phyloP scores from a whole-genome alignment of 139 green algal species.

The Coccomyxa sp. region DNA sequence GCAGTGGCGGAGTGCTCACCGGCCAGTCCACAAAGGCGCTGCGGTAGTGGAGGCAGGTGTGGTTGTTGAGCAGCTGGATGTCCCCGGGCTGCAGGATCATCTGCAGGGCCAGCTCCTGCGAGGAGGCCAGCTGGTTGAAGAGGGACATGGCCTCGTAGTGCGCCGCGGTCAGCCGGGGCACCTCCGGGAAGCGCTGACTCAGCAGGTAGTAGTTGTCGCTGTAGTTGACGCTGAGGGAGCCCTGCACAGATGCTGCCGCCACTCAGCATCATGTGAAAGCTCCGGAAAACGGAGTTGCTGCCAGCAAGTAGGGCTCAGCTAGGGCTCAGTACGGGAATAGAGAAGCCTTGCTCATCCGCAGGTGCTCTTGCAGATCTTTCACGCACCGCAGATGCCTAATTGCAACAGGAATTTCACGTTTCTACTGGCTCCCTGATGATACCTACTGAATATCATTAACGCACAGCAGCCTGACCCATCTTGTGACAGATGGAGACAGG shows the following conservation, averaged over 20 bases:
- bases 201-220: slow-evolving; percentile 39
- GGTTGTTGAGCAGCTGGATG: slow-evolving; percentile 68
- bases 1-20: slow-evolving; percentile 2
- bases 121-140: slow-evolving; percentile 33
- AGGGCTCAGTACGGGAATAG: too few relatives aligned
- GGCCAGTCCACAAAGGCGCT: slow-evolving; percentile 39
- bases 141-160: slow-evolving; percentile 38
- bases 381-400: not conserved
- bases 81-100: slow-evolving; percentile 57
- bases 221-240: slow-evolving; percentile 41
- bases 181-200: slow-evolving; percentile 36
- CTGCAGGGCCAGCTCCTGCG: slow-evolving; percentile 50
- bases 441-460: too few relatives aligned
- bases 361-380: not conserved
- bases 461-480: too few relatives aligned
- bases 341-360: too few relatives aligned
- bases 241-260: slow-evolving; percentile 4
- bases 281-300: too few relatives aligned
- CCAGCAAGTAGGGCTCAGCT: too few relatives aligned
- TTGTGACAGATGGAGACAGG: too few relatives aligned
- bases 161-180: slow-evolving; percentile 37
- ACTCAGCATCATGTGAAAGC: not conserved
- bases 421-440: too few relatives aligned
- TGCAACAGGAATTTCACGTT: too few relatives aligned
- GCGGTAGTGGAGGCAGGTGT: slow-evolving; percentile 47